Evolutionary conservation across 139 green algal genomes (phyloP).

Genomic region (Tetradesmus lagerheimii): DNA sequence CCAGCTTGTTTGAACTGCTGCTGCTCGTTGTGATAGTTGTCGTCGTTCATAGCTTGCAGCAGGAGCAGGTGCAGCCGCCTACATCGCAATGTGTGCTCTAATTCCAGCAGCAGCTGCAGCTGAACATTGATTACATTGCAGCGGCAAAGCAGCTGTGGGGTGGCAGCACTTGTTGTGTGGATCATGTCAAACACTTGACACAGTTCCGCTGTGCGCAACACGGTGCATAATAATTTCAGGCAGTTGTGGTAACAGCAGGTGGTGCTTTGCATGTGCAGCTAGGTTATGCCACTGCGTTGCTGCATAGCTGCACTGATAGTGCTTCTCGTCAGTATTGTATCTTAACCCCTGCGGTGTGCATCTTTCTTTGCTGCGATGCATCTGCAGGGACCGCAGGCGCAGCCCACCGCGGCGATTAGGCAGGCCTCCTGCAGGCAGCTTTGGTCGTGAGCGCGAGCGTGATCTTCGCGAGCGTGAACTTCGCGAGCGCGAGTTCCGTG

Average conservation of each 20-base stretch:
- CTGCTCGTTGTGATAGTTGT: no score
- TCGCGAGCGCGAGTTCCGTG: not conserved
- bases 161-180: not conserved
- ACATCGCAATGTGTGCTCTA: not conserved
- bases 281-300: not conserved
- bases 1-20: no score
- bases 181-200: no score
- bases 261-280: no score
- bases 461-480: not conserved
- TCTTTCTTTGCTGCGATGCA: not conserved
- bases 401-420: no score
- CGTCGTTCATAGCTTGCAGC: no score
- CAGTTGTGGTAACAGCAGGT: not conserved
- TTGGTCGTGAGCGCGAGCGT: not conserved
- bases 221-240: not conserved
- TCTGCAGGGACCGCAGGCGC: not conserved
- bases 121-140: not conserved
- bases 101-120: not conserved
- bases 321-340: no score
- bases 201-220: no score
- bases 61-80: no score
- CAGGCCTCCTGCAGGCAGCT: not conserved
- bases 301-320: not conserved
- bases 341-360: not conserved
- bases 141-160: not conserved